Base-by-base conservation (phyloP, 805 yeast species). In the Ogataea naganishii region DNA sequence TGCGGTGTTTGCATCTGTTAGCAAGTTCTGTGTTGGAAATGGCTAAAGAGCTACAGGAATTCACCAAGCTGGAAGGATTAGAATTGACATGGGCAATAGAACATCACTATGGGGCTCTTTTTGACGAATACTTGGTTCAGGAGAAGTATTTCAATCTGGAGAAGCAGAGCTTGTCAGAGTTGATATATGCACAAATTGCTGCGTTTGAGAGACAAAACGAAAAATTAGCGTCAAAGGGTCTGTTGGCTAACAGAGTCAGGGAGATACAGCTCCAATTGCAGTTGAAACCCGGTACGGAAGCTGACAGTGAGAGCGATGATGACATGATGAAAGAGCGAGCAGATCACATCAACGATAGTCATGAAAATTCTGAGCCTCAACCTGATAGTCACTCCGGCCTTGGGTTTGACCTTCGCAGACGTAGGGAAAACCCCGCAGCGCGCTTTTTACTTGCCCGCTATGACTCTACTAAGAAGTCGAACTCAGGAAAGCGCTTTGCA, bases 1-100 rank as follows among this genome's bases (percentile, higher is more conserved):
- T 86, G 3, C 67, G 97, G 44, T 66, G 79, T 2, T 55, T 89
- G 20, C 82, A 84, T 53, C 62, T 76, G 3, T 59, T 80, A n/a
- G 79, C 75, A 46, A 63, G 67, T 0, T 56, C 70, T 21, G 61
- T 80, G 7, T 70, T 73, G 10, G 69, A 66, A 27, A 70, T 80
- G 41, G 75, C 82, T 1, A 72, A 69, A 33, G 75, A 73, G 33
- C 58, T 88, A 40, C 77, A 79, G 43, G 75, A 70, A 7, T 76
- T 72, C 38, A 65, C 83, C 32, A 42, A 51, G 6, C 54, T 64
- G 15, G 62, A 65, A 32, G 68, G 64, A 4, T 49, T 69, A 10
- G 73, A 69, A 37, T 46, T 72, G 24, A 51, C 58, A 4, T 26
- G 44, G 2, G 67, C 78, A 4, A 57, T 89, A 21, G 95, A 88